Base-by-base conservation (phyloP, 805 yeast species). In the Saccharomycopsis microspora region DNA sequence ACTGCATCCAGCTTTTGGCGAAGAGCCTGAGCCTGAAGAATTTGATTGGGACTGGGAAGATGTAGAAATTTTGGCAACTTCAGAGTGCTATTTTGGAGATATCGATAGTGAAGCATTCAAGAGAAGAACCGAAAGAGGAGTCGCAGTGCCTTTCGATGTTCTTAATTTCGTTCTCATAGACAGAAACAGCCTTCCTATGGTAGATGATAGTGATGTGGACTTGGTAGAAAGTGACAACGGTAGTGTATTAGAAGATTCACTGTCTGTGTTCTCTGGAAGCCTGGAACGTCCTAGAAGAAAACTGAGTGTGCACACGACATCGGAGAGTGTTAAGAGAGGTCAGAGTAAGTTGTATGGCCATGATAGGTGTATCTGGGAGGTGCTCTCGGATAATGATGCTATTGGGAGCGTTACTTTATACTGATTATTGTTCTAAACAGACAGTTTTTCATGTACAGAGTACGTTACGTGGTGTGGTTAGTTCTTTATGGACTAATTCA, bases 331-430 rank as follows among this genome's bases (percentile, higher is more conserved):
- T 7, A 48, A 45, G 32, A 48, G 51, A 49, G 54, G 54, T 5
- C 49, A 48, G 30, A 48, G 52, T 41, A 51, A 48, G 34, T 28
- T 51, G 6, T 51, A 48, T 37, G 52, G 54, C 4, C 37, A 9
- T 32, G 28, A 32, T 3, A 36, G 54, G 40, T 43, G 48, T 32
- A 51, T 51, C 31, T 51, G 54, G 54, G 54, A 51, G 34, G 52
- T 51, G 32, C 39, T 51, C 11, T 32, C 44, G 19, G 54, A 51
- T 3, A 40, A 41, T 29, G 42, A 48, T 35, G 43, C 49, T 6
- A 38, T 51, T 6, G 32, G 47, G 11, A 42, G 47, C 9, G 42
- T 51, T 7, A 51, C 54, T 8, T 42, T 51, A 34, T 52, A 42
- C 35, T 51, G 31, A 41, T 8, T 40, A 40, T 8, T 38, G 8